Evolutionary conservation across 2,329 filamentous ascomycete species (phyloP).

Genomic region (Penicillium freii): DNA sequence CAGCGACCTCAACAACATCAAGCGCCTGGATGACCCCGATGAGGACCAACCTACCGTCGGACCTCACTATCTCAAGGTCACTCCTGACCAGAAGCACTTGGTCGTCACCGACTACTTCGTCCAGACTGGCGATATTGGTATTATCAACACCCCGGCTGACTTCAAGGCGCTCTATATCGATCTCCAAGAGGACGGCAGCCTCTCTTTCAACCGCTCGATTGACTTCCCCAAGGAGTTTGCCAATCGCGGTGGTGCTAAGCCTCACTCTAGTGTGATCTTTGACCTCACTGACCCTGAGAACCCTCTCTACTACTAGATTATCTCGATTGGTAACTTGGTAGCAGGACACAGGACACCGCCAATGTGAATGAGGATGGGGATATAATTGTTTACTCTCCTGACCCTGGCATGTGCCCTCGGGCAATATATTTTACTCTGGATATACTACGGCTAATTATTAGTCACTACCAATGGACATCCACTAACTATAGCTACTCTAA

Average conservation of each 20-base stretch:
- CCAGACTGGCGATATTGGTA: conserved; percentile 59
- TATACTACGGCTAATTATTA: background rate
- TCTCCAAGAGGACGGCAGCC: conserved; percentile 53
- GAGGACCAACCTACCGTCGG: conserved; percentile 59
- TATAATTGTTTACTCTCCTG: background rate
- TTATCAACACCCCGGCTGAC: conserved; percentile 61
- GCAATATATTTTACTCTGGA: background rate
- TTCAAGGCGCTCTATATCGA: conserved; percentile 64
- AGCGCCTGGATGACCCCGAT: conserved; percentile 60
- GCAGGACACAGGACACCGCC: too few species aligned
- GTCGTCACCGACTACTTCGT: conserved; percentile 67
- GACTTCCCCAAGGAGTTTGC: conserved; percentile 56
- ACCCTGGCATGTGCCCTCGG: background rate
- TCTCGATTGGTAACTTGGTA: too few species aligned
- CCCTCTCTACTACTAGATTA: conserved; percentile 36
- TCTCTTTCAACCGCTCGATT: conserved; percentile 60
- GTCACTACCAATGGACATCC: background rate
- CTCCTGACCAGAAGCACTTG: conserved; percentile 63
- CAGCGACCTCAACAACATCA: conserved; percentile 58
- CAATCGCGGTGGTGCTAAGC: conserved; percentile 56
- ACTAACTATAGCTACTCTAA: background rate
- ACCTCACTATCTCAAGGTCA: conserved; percentile 64
- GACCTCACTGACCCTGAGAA: conserved; percentile 56
- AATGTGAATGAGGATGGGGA: background rate
- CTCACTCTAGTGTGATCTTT: conserved; percentile 57